phyloP scores from a whole-genome alignment of 352 stramenopile genomes.

The Globisporangium camurandrum region DNA sequence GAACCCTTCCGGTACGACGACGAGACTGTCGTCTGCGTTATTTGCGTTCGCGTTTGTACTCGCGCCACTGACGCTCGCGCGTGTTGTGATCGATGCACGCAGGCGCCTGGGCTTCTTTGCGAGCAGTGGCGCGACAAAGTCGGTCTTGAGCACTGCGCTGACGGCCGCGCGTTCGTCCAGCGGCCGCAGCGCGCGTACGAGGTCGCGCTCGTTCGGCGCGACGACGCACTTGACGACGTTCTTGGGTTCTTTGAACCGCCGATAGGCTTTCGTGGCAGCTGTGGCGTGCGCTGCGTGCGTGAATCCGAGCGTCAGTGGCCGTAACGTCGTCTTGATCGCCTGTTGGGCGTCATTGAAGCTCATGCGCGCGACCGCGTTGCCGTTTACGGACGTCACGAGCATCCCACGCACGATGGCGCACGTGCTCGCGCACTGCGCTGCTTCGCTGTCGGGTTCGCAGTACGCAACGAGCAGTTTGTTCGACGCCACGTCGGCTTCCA shows the following conservation, averaged over 20 bases:
- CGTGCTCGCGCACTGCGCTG: conserved; percentile 21
- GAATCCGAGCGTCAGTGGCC: conserved; percentile 57
- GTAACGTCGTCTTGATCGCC: conserved; percentile 35
- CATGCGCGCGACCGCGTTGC: conserved; percentile 25
- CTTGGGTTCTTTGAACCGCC: conserved; percentile 36
- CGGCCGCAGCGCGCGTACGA: conserved; percentile 33
- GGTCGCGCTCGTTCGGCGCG: conserved; percentile 31
- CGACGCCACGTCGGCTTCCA: conserved; percentile 56
- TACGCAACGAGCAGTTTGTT: conserved; percentile 52
- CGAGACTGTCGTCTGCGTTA: neutral
- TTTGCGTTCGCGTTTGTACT: neutral
- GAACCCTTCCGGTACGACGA: conserved; percentile 46
- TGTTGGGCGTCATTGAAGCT: conserved; percentile 41
- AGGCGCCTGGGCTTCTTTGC: conserved; percentile 16
- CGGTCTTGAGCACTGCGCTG: conserved; percentile 41
- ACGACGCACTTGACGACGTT: conserved; percentile 48
- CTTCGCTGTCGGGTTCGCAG: conserved; percentile 63
- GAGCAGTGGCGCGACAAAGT: conserved; percentile 26
- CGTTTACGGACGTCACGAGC: conserved; percentile 62
- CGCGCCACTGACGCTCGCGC: neutral
- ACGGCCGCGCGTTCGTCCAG: conserved; percentile 36
- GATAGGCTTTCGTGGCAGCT: conserved; percentile 19
- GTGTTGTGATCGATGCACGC: neutral
- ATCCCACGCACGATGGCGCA: conserved; percentile 46
- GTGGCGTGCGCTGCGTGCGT: conserved; percentile 18